These are phyloP conservation scores for Moricandia moricandioides DNA, from an alignment of 345 rosid species.

Conservation along the genomic window DNA sequence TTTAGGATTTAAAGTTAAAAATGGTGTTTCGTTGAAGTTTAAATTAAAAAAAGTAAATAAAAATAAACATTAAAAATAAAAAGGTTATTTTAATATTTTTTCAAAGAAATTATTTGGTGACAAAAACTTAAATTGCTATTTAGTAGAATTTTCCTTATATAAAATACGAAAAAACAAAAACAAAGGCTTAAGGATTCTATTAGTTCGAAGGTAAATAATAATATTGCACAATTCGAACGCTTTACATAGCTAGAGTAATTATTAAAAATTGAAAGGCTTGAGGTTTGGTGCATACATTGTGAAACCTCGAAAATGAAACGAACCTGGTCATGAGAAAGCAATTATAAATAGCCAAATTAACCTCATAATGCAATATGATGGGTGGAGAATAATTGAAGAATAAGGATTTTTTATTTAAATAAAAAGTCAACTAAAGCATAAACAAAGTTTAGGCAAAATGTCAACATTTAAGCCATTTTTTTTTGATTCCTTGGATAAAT, in stretches of 20 bases:
- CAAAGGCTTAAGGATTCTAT: too few species aligned
- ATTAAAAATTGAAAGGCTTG: background rate
- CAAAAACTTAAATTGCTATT: too few species aligned
- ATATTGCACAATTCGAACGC: too few species aligned
- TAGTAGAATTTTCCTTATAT: too few species aligned
- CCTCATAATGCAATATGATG: slow-evolving; percentile 23
- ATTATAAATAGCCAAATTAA: background rate
- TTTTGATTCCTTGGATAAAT: background rate
- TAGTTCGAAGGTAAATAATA: too few species aligned
- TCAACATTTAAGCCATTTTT: slow-evolving; percentile 20
- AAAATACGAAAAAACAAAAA: too few species aligned
- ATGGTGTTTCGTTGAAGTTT: too few species aligned
- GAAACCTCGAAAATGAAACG: slow-evolving; percentile 13
- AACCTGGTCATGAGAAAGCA: slow-evolving; percentile 10
- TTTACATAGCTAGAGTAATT: background rate
- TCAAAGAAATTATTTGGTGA: too few species aligned
- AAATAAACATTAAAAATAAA: too few species aligned
- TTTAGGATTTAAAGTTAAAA: too few species aligned
- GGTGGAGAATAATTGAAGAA: slow-evolving; percentile 18
- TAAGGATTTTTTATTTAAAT: background rate
- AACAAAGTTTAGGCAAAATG: slow-evolving; percentile 15
- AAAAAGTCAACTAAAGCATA: slow-evolving; percentile 25
- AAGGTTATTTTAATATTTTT: too few species aligned
- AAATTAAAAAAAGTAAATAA: too few species aligned
- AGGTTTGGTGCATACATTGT: slow-evolving; percentile 15